Conservation (phyloP, 345 rosid genomes). For the Rhizophora apiculata region DNA sequence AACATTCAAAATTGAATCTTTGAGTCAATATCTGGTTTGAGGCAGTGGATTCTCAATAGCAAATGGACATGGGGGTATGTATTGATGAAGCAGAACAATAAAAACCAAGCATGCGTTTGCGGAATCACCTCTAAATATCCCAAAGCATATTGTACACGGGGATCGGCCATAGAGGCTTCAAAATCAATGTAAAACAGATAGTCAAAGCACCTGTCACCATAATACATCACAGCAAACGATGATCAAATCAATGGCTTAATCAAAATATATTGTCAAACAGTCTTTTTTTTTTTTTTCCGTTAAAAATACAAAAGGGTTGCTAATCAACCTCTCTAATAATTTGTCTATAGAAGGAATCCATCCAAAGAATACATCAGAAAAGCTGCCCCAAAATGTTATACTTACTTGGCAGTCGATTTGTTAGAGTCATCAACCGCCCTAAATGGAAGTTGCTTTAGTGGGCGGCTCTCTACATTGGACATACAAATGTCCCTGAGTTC, state of each 20-base stretch:
- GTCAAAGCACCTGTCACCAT: constrained; percentile 70
- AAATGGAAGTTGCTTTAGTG: constrained; percentile 61
- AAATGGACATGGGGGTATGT: too few relatives aligned
- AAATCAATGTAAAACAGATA: constrained; percentile 84
- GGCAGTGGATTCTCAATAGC: too few relatives aligned
- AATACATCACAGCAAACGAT: constrained; percentile 1
- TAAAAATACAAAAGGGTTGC: too few relatives aligned
- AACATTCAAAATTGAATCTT: neutral
- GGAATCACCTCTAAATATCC: constrained; percentile 65
- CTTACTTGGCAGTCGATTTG: constrained; percentile 73
- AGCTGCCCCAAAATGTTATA: neutral
- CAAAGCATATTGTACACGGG: constrained; percentile 72
- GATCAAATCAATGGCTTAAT: too few relatives aligned
- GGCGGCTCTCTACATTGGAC: constrained; percentile 88
- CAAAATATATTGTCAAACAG: too few relatives aligned
- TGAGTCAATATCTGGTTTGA: too few relatives aligned
- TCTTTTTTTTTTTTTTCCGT: too few relatives aligned
- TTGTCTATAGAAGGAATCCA: neutral
- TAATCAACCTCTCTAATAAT: neutral
- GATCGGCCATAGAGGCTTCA: constrained; percentile 94
- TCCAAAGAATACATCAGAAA: neutral
- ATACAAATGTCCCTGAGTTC: constrained; percentile 73
- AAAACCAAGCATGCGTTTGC: neutral
- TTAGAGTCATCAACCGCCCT: constrained; percentile 79
- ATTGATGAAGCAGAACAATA: too few relatives aligned